Evolutionary conservation across 805 yeast genomes (phyloP).

Genomic region (Monosporozyma siamensis): DNA sequence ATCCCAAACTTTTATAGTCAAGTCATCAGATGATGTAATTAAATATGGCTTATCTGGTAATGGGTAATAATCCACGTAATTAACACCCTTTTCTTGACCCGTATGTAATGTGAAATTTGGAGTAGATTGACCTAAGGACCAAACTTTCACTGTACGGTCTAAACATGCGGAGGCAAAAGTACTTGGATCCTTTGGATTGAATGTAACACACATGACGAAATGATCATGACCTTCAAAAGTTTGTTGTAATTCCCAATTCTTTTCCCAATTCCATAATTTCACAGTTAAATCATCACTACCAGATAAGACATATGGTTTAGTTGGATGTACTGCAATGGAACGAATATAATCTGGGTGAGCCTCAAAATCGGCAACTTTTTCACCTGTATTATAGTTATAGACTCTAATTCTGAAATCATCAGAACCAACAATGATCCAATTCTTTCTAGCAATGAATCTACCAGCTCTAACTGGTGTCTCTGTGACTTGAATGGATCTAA

Average conservation of each 20-base stretch:
- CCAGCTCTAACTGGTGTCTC: conserved; percentile 95
- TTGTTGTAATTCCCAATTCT: conserved; percentile 82
- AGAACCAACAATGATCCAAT: conserved; percentile 93
- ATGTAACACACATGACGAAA: conserved; percentile 86
- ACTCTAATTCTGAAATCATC: conserved; percentile 94
- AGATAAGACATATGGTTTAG: conserved; percentile 80
- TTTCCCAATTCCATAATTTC: conserved; percentile 97
- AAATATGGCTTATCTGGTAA: conserved; percentile 95
- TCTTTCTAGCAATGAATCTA: conserved; percentile 87
- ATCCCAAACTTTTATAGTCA: conserved; percentile 86
- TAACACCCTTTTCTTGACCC: conserved; percentile 89
- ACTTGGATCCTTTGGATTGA: conserved; percentile 95
- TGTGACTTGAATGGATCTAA: conserved; percentile 89
- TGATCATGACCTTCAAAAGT: conserved; percentile 93
- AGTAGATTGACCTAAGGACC: conserved; percentile 81
- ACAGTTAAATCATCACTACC: conserved; percentile 88
- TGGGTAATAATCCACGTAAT: conserved; percentile 94
- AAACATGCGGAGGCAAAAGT: conserved; percentile 96
- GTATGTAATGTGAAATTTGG: conserved; percentile 91
- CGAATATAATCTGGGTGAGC: conserved; percentile 98
- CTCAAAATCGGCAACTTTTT: conserved; percentile 88
- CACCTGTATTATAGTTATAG: conserved; percentile 91
- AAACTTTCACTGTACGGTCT: conserved; percentile 91
- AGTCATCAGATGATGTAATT: conserved; percentile 85
- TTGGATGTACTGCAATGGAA: conserved; percentile 87